phyloP scores from a whole-genome alignment of 2,329 filamentous ascomycete genomes.

The Exserohilum rostratum region DNA sequence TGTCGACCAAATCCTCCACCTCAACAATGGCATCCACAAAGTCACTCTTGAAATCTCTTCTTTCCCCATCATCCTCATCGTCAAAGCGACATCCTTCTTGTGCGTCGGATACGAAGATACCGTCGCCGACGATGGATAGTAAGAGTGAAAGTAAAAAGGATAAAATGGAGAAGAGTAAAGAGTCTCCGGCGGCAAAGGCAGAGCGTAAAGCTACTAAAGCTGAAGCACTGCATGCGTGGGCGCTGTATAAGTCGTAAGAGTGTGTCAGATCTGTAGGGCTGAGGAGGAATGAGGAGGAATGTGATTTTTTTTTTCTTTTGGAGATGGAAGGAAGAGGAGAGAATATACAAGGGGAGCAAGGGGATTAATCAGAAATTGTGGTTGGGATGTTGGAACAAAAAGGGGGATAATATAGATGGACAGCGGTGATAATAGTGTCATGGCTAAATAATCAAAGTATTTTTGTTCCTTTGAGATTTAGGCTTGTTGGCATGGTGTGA shows the following conservation, averaged over 20 bases:
- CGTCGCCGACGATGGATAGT: neutral
- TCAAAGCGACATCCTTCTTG: slow-evolving; percentile 5
- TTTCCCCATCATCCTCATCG: no score
- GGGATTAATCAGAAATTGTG: neutral
- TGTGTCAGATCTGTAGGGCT: no score
- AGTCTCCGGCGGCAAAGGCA: slow-evolving; percentile 17
- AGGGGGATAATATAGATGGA: neutral
- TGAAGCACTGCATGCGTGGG: slow-evolving; percentile 26
- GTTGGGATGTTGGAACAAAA: neutral
- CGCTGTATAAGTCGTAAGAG: slow-evolving; percentile 9
- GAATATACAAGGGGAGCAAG: neutral
- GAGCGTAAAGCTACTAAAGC: slow-evolving; percentile 17
- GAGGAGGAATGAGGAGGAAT: neutral
- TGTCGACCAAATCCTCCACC: slow-evolving; percentile 30
- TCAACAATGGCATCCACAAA: slow-evolving; percentile 35
- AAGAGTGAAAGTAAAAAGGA: neutral
- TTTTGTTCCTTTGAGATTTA: no score
- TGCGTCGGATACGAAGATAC: no score
- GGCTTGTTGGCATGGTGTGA: no score
- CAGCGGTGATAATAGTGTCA: neutral
- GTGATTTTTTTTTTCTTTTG: neutral
- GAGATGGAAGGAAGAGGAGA: no score
- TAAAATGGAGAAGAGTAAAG: neutral
- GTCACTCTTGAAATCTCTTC: slow-evolving; percentile 28
- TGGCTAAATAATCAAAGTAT: no score